Evolutionary conservation across 371 early-diverging fungal genomes (phyloP).

Genomic region (Chytridiales sp.): DNA sequence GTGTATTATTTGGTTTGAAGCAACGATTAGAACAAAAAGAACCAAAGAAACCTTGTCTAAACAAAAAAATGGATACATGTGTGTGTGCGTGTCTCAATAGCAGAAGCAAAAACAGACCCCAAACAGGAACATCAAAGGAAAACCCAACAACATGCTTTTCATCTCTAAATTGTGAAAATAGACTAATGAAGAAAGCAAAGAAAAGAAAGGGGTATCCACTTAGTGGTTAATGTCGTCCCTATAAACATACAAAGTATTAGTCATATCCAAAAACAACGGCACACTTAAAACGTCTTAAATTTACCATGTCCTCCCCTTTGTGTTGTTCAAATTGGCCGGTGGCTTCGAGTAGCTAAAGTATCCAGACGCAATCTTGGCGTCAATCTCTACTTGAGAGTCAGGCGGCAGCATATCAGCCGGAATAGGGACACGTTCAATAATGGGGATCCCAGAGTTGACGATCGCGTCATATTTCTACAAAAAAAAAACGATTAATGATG

Average conservation of each 20-base stretch:
- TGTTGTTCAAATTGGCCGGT: slow-evolving; percentile 24
- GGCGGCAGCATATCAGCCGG: slow-evolving; percentile 88
- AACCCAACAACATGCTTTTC: background rate
- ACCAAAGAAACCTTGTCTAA: background rate
- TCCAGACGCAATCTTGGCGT: slow-evolving; percentile 94
- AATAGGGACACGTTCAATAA: slow-evolving; percentile 86
- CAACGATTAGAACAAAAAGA: no score
- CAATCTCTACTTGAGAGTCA: slow-evolving; percentile 93
- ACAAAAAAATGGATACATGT: background rate
- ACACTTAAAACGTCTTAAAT: background rate
- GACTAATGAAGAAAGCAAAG: no score
- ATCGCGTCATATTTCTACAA: slow-evolving; percentile 90
- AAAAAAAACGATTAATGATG: slow-evolving; percentile 1
- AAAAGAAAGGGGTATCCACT: background rate
- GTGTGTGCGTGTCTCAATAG: no score
- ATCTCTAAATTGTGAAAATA: background rate
- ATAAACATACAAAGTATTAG: background rate
- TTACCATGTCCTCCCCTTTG: slow-evolving; percentile 40
- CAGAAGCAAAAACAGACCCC: no score
- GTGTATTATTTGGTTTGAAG: no score
- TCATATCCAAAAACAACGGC: background rate
- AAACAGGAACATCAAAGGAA: no score
- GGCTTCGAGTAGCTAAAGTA: slow-evolving; percentile 74
- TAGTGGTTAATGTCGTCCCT: slow-evolving; percentile 34
- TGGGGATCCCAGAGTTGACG: slow-evolving; percentile 85